These are phyloP conservation scores for Claviceps digitariae DNA, from an alignment of 2,329 filamentous ascomycete species.

Conservation along the genomic window DNA sequence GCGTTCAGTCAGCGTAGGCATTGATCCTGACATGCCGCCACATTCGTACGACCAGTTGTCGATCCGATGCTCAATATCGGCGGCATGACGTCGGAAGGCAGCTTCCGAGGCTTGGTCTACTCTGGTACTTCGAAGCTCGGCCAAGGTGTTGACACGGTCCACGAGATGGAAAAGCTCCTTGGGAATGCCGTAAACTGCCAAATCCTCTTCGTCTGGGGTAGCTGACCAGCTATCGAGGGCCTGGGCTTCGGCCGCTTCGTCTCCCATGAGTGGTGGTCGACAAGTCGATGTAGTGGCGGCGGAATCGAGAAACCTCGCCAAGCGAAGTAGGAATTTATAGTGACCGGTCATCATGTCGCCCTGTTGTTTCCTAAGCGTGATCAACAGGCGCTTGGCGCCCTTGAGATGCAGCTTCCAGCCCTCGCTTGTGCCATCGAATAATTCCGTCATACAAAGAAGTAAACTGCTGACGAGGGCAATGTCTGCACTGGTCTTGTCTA, in stretches of 20 bases:
- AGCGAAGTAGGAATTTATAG: conserved; percentile 23
- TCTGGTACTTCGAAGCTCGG: conserved; percentile 18
- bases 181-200: conserved; percentile 22
- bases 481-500: conserved; percentile 17
- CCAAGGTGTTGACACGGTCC: conserved; percentile 19
- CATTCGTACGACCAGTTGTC: conserved; percentile 23
- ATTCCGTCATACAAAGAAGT: conserved; percentile 27
- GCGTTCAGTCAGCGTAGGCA: conserved; percentile 9
- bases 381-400: conserved; percentile 25
- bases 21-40: conserved; percentile 14
- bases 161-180: conserved; percentile 22
- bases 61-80: conserved; percentile 21
- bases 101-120: conserved; percentile 18
- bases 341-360: conserved; percentile 22
- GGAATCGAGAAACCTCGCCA: conserved; percentile 20
- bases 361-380: conserved; percentile 17
- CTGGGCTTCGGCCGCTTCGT: conserved; percentile 16
- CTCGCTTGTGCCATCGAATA: conserved; percentile 27
- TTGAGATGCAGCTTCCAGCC: conserved; percentile 29
- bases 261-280: conserved; percentile 20
- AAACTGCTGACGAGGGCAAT: conserved; percentile 26
- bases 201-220: conserved; percentile 17
- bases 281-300: conserved; percentile 22
- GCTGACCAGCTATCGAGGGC: conserved; percentile 15
- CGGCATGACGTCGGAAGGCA: conserved; percentile 16